These are phyloP conservation scores for Gigaspora rosea DNA, from an alignment of 192 early-diverging fungal species.

Conservation along the genomic window DNA sequence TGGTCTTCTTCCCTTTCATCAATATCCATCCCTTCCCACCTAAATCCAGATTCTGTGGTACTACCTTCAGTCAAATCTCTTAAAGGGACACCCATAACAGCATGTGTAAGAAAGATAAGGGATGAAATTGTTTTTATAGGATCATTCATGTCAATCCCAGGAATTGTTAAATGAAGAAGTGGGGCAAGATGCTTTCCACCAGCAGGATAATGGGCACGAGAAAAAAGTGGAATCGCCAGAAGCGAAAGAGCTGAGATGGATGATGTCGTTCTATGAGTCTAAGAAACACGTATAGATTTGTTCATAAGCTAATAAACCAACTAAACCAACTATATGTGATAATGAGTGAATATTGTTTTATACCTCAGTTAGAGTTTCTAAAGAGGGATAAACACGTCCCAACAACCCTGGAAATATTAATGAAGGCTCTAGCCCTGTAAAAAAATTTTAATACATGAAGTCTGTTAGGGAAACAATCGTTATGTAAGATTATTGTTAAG, in stretches of 20 bases:
- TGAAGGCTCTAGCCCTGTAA: conserved; percentile 65
- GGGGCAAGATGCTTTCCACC: conserved; percentile 81
- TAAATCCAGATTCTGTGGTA: conserved; percentile 35
- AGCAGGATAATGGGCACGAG: conserved; percentile 74
- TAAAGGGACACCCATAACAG: conserved; percentile 65
- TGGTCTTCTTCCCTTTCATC: conserved; percentile 48
- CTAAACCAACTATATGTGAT: conserved; percentile 37
- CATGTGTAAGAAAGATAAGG: conserved; percentile 68
- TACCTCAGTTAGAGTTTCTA: conserved; percentile 81
- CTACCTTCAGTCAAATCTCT: conserved; percentile 58
- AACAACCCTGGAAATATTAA: conserved; percentile 80
- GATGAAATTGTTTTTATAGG: conserved; percentile 76
- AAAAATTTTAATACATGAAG: background rate
- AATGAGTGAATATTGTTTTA: background rate
- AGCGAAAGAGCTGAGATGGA: conserved; percentile 75
- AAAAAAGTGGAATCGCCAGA: conserved; percentile 71
- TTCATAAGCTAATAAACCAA: background rate
- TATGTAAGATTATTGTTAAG: background rate
- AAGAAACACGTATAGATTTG: background rate
- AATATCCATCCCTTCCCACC: conserved; percentile 47
- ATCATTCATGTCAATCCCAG: conserved; percentile 95
- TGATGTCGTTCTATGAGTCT: conserved; percentile 89
- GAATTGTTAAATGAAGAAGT: conserved; percentile 77
- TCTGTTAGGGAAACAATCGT: background rate
- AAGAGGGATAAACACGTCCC: conserved; percentile 82